These are phyloP conservation scores for Auxenochlorella pyrenoidosa DNA, from an alignment of 139 green algal species.

Conservation along the genomic window DNA sequence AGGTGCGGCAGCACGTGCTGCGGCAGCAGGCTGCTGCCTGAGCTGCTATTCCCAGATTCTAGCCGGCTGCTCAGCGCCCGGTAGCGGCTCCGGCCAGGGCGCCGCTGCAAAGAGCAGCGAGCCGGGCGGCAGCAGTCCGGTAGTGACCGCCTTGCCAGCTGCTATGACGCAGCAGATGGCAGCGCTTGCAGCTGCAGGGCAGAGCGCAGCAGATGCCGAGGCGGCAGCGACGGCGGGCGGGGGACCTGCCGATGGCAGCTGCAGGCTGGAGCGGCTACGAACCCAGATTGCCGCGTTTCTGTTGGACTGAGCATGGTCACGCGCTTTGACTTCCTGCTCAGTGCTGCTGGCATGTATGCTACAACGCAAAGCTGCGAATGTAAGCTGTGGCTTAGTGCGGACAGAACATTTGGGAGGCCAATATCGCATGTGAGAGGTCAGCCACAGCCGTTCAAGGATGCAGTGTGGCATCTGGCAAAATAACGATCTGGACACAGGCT, in stretches of 20 bases:
- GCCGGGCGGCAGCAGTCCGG: not conserved
- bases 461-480: too few relatives aligned
- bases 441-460: too few relatives aligned
- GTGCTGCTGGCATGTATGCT: too few relatives aligned
- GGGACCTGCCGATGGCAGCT: not conserved
- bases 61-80: not conserved
- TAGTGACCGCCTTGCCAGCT: not conserved
- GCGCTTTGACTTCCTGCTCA: not conserved
- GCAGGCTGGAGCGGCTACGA: constrained; percentile 4
- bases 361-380: too few relatives aligned
- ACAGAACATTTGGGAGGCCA: too few relatives aligned
- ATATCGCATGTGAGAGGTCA: too few relatives aligned
- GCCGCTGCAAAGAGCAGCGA: not conserved
- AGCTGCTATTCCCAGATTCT: constrained; percentile 35
- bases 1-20: not conserved
- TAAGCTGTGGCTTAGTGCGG: too few relatives aligned
- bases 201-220: not conserved
- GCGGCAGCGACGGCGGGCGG: not conserved
- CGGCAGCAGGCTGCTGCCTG: constrained; percentile 11
- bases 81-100: not conserved
- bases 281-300: constrained; percentile 32
- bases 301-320: not conserved
- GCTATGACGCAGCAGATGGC: not conserved
- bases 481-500: too few relatives aligned
- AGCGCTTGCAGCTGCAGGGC: constrained; percentile 8